Evolutionary conservation across 495 filamentous ascomycete genomes (phyloP).

Genomic region (Penicillium mononematosum): DNA sequence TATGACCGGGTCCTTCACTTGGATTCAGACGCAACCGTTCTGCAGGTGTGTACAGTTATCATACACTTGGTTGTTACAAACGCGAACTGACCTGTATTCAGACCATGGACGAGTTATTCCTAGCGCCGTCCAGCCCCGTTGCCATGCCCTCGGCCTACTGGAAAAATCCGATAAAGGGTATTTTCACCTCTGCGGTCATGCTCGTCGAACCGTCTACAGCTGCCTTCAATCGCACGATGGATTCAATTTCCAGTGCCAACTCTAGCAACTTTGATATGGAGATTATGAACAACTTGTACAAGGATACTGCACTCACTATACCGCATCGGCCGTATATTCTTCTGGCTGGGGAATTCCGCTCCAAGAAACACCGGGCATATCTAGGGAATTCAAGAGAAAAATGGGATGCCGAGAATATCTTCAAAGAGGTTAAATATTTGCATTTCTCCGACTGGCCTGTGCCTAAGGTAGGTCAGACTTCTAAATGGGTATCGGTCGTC

Average conservation of each 20-base stretch:
- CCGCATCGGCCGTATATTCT: slow-evolving; percentile 66
- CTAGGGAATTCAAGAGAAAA: slow-evolving; percentile 51
- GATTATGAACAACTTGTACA: slow-evolving; percentile 62
- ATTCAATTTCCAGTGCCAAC: slow-evolving; percentile 26
- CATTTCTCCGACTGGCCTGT: slow-evolving; percentile 72
- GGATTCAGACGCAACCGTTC: slow-evolving; percentile 59
- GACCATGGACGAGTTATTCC: slow-evolving; percentile 63
- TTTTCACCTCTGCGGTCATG: slow-evolving; percentile 54
- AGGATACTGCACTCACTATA: slow-evolving; percentile 56
- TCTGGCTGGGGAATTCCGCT: slow-evolving; percentile 62
- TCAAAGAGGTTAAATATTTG: slow-evolving; percentile 62
- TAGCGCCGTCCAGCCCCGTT: slow-evolving; percentile 50
- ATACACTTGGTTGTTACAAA: neutral
- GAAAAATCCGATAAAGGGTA: slow-evolving; percentile 44
- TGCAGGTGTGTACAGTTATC: slow-evolving; percentile 27
- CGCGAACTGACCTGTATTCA: slow-evolving; percentile 15
- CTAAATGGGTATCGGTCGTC: neutral
- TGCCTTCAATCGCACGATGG: slow-evolving; percentile 49
- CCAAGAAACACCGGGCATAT: slow-evolving; percentile 50
- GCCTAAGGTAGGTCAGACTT: slow-evolving; percentile 47
- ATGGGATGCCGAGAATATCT: slow-evolving; percentile 59
- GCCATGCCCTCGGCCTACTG: slow-evolving; percentile 65
- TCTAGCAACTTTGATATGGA: slow-evolving; percentile 14
- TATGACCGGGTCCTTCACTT: slow-evolving; percentile 60
- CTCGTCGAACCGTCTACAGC: slow-evolving; percentile 52